phyloP scores from a whole-genome alignment of 257 asterid genomes.

The Prunella vulgaris region DNA sequence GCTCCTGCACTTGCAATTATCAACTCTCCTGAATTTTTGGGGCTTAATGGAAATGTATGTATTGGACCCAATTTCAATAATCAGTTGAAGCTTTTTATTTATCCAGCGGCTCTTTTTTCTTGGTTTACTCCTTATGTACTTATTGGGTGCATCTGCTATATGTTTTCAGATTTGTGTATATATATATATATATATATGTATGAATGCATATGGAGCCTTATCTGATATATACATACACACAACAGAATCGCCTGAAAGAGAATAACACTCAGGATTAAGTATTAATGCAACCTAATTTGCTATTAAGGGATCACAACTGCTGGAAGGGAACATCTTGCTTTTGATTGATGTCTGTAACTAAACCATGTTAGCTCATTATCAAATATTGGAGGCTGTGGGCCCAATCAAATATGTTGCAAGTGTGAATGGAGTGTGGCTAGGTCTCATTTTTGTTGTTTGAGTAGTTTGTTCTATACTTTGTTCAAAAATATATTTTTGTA shows the following conservation, averaged over 20 bases:
- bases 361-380: neutral
- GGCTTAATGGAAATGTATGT: slow-evolving; percentile 81
- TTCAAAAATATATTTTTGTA: neutral
- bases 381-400: neutral
- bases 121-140: neutral
- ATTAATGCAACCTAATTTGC: neutral
- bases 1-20: slow-evolving; percentile 96
- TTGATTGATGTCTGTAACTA: neutral
- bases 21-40: slow-evolving; percentile 82
- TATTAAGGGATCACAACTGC: neutral
- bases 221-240: neutral
- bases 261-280: neutral
- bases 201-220: neutral
- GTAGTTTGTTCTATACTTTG: neutral
- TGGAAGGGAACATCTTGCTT: neutral
- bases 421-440: neutral
- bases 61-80: neutral
- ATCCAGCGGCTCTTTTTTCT: neutral
- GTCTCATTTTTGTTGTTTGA: neutral
- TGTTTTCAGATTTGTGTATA: neutral
- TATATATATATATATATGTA: too few relatives aligned
- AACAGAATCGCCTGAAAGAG: neutral
- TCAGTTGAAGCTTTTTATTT: neutral
- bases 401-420: neutral
- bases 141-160: neutral